Base-by-base conservation (phyloP, 257 asterid species). In the Forsythia viridissima region DNA sequence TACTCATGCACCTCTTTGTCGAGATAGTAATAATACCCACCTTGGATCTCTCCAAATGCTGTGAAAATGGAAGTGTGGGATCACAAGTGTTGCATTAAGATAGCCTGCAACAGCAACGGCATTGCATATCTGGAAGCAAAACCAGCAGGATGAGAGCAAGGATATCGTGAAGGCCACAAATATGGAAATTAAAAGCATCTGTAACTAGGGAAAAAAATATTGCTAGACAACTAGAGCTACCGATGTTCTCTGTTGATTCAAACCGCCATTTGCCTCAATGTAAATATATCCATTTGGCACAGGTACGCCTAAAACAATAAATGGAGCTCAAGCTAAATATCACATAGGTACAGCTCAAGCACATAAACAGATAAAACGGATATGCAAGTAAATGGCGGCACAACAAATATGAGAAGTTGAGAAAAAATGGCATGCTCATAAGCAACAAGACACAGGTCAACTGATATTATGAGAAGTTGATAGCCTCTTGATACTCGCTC, bases 101-200 rank as follows among this genome's bases (percentile, higher is more conserved):
- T 89, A 91, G 69, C 98, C 98, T 59, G 99, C 99, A 85, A 95
- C 99, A 44, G 99, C 97, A 71, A 95, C 99, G n/a, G 99, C 98
- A 85, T 95, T 92, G 94, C 99, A 95, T 86, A 95, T 95, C 99
- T 95, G 90, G 52, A 85, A 84, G 79, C 82, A 90, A 44, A 44
- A 7, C 67, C 77, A 81, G 72, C 43, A 74, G 24, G 48, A 76
- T 4, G 67, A 13, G 16, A 76, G 76, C 37, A 43, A 38, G 24
- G 24, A 48, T 68, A 48, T n/a, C n/a, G 46, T 37, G 63, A 69
- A 79, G 81, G 67, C 80, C 70, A 57, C 38, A 79, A 10, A 42
- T 66, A 75, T 16, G 73, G 61, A 55, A 55, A 61, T 36, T 30
- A 59, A 51, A 38, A 57, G 11, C 44, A 20, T 8, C 46, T 44